Base-by-base conservation (phyloP, 1,139 yeast genomes). In the Geotrichum histeridarum region DNA sequence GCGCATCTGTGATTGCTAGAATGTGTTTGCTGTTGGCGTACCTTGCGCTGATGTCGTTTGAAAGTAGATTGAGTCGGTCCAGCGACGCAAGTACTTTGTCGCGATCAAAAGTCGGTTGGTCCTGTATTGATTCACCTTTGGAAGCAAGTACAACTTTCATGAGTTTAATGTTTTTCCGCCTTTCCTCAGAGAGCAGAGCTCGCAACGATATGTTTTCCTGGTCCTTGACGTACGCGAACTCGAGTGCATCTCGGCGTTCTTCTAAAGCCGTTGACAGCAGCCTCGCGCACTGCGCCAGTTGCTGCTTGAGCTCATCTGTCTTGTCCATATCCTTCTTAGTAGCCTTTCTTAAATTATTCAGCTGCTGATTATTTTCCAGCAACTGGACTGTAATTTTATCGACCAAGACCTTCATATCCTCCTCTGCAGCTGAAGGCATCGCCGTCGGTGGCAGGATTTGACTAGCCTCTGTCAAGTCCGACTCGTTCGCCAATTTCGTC, bases 171-270 rank as follows among this genome's bases (percentile, higher is more conserved):
- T 51, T 51, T 37, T 46, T 51, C 30, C 54, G 43, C 14, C 51
- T 39, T 14, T 51, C 54, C 14, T 47, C 48, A 4, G 54, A 41
- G 7, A 51, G 41, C 39, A 47, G 51, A 2, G 54, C 37, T 14
- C 36, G 41, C 3, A 51, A 36, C 4, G 22, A 32, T 9, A 39
- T 9, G 15, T 35, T 18, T 42, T 51, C 54, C 35, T 51, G 54
- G 30, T 51, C 54, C 39, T 51, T 51, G 17, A 35, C 27, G 41
- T 45, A 51, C 30, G 54, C 54, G 31, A 47, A 51, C 33, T 51
- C 51, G 4, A 51, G 15, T 18, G 54, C 54, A 11, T 46, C 48
- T 9, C 42, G 46, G 15, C 54, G 48, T 32, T 51, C 54, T 42
- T 51, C 54, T 1, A 51, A 31, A 8, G 54, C 54, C 3, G 43